These are phyloP conservation scores for Liriodendron chinense DNA, from an alignment of 164 flowering plant genomes.

Conservation along the genomic window DNA sequence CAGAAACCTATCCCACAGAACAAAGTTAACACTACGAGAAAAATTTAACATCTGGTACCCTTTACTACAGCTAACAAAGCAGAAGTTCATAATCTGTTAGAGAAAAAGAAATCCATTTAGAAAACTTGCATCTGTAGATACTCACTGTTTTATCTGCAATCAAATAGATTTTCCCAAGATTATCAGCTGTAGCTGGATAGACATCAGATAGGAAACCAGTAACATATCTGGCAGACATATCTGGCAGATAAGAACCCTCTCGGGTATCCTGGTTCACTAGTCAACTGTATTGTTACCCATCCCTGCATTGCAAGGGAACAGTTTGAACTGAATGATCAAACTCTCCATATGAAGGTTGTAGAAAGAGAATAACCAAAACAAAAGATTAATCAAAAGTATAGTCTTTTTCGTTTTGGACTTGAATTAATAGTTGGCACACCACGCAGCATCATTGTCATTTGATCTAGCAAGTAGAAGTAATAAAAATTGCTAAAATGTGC, in stretches of 20 bases:
- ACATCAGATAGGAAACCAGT: slow-evolving; percentile 86
- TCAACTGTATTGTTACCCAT: slow-evolving; percentile 77
- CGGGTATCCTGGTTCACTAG: slow-evolving; percentile 52
- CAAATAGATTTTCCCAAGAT: slow-evolving; percentile 80
- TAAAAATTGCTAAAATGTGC: too few species aligned
- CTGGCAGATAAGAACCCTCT: slow-evolving; percentile 78
- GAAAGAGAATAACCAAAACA: background rate
- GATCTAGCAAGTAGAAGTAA: too few species aligned
- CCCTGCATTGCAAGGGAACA: slow-evolving; percentile 50
- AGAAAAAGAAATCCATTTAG: background rate
- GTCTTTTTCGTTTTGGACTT: too few species aligned
- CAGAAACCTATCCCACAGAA: too few species aligned
- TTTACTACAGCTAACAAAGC: too few species aligned
- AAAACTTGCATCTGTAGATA: background rate
- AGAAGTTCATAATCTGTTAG: too few species aligned
- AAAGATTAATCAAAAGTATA: too few species aligned
- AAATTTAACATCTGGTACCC: too few species aligned
- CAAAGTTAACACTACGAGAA: too few species aligned
- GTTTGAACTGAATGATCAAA: slow-evolving; percentile 2
- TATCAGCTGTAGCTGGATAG: slow-evolving; percentile 85
- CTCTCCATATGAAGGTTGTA: background rate
- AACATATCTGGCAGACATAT: slow-evolving; percentile 86
- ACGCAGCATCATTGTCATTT: too few species aligned
- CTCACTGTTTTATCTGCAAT: slow-evolving; percentile 89
- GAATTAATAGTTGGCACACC: too few species aligned